Conservation (phyloP, 805 yeast genomes). For the Soucietia sequanensis region DNA sequence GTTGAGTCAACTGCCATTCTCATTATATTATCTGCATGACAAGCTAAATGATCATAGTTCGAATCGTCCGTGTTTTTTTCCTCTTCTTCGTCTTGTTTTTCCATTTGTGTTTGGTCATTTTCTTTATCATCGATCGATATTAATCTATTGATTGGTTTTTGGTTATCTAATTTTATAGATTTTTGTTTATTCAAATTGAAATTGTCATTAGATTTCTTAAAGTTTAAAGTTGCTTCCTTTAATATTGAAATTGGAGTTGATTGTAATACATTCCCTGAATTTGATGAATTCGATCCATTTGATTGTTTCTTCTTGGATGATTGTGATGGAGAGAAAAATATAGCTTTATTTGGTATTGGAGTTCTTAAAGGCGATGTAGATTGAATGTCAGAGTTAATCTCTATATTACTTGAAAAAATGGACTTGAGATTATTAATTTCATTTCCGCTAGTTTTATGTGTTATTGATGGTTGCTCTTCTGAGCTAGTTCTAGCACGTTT, state of each 20-base stretch:
- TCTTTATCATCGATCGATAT: too few relatives aligned
- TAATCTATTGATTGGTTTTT: conserved; percentile 3
- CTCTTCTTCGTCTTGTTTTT: conserved; percentile 1
- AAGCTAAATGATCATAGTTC: conserved; percentile 40
- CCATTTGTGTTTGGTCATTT: neutral
- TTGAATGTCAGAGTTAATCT: too few relatives aligned
- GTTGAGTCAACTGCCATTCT: conserved; percentile 49
- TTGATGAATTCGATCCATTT: conserved; percentile 2
- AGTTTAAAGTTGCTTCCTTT: conserved; percentile 17
- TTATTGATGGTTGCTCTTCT: too few relatives aligned
- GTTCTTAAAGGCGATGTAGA: too few relatives aligned
- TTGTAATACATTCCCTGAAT: conserved; percentile 10
- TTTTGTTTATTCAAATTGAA: conserved; percentile 1
- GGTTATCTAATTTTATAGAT: neutral
- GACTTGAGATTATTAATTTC: too few relatives aligned
- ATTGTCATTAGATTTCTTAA: conserved; percentile 10
- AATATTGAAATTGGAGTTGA: conserved; percentile 26
- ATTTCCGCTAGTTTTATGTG: too few relatives aligned
- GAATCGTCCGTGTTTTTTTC: conserved; percentile 16
- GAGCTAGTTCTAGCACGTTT: neutral
- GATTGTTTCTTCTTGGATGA: conserved; percentile 13
- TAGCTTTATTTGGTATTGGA: conserved; percentile 26
- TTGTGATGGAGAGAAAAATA: conserved; percentile 26
- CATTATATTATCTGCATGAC: conserved; percentile 46
- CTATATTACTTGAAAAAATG: too few relatives aligned